Conservation (phyloP, 768 basidiomycete species). For the Tylopilus plumbeoviolaceoides region DNA sequence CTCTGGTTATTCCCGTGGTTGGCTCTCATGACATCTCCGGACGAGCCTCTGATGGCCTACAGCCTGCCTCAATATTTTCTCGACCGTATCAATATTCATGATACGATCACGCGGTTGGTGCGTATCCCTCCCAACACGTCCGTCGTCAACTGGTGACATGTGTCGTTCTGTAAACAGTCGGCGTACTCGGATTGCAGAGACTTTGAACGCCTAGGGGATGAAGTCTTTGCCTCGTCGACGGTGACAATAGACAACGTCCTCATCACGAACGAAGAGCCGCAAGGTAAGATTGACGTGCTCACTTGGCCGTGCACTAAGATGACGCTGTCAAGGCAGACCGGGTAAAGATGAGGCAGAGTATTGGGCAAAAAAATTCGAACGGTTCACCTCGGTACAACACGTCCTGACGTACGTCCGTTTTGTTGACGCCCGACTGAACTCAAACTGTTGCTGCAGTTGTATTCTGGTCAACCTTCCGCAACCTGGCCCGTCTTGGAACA, state of each 20-base stretch:
- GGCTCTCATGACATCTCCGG: slow-evolving; percentile 7
- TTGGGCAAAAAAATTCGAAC: slow-evolving; percentile 21
- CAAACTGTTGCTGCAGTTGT: slow-evolving; percentile 7
- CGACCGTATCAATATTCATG: slow-evolving; percentile 26
- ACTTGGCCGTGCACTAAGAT: background rate
- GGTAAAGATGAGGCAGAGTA: slow-evolving; percentile 17
- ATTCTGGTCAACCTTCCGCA: slow-evolving; percentile 27
- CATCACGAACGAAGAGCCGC: slow-evolving; percentile 18
- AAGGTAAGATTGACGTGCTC: slow-evolving; percentile 3
- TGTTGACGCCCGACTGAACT: background rate
- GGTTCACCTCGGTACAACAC: slow-evolving; percentile 23
- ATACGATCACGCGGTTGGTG: slow-evolving; percentile 26
- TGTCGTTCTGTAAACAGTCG: slow-evolving; percentile 7
- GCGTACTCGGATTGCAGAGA: slow-evolving; percentile 25
- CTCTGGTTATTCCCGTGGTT: background rate
- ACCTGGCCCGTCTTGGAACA: slow-evolving; percentile 18
- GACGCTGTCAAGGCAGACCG: slow-evolving; percentile 11
- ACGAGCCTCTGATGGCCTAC: slow-evolving; percentile 12
- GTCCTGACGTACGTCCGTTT: slow-evolving; percentile 19
- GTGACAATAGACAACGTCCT: slow-evolving; percentile 22
- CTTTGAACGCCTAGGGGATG: slow-evolving; percentile 23
- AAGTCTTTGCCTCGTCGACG: slow-evolving; percentile 24
- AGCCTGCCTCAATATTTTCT: slow-evolving; percentile 20
- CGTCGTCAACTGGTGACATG: background rate
- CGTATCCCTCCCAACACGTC: background rate